A percentile compares a stretch with the other conserved stretches of the same genome.
Evolutionary conservation across 2,329 filamentous ascomycete species (phyloP).

Genomic region (Eurotiales sp.): DNA sequence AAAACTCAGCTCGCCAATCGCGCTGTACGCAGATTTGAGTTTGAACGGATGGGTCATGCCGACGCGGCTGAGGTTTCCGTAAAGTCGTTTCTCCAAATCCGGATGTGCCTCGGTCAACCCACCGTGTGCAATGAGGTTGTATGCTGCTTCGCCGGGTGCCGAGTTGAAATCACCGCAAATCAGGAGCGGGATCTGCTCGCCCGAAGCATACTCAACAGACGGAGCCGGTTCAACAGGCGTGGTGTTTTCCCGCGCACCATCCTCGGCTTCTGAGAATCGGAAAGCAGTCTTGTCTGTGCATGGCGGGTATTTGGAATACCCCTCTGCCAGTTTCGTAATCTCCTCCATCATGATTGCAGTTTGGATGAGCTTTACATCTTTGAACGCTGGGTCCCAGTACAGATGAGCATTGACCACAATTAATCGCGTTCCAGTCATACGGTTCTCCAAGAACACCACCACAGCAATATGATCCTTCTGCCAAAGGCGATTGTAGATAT

Average conservation of each 20-base stretch:
- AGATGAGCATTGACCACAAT: conserved; percentile 94
- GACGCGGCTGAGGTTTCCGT: conserved; percentile 87
- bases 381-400: conserved; percentile 86
- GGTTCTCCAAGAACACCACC: conserved; percentile 87
- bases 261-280: conserved; percentile 49
- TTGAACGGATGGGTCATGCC: conserved; percentile 95
- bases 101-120: conserved; percentile 72
- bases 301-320: conserved; percentile 73
- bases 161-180: conserved; percentile 98
- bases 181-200: conserved; percentile 82
- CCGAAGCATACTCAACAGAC: conserved; percentile 80
- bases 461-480: conserved; percentile 96
- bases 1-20: conserved; percentile 81
- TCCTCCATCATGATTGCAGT: conserved; percentile 93
- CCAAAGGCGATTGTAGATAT: conserved; percentile 98
- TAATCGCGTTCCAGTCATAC: conserved; percentile 80
- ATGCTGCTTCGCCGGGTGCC: conserved; percentile 78
- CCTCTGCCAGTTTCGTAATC: conserved; percentile 78
- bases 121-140: conserved; percentile 81
- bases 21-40: conserved; percentile 82
- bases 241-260: conserved; percentile 38
- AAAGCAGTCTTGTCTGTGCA: conserved; percentile 71
- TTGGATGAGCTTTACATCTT: conserved; percentile 95
- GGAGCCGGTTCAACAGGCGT: conserved; percentile 62
- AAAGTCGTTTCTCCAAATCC: conserved; percentile 76